Percentiles rank a stretch among this genome's conserved stretches.
Conservation (phyloP, 1,284 basidiomycete species). For the Hypsizygus ulmarius region DNA sequence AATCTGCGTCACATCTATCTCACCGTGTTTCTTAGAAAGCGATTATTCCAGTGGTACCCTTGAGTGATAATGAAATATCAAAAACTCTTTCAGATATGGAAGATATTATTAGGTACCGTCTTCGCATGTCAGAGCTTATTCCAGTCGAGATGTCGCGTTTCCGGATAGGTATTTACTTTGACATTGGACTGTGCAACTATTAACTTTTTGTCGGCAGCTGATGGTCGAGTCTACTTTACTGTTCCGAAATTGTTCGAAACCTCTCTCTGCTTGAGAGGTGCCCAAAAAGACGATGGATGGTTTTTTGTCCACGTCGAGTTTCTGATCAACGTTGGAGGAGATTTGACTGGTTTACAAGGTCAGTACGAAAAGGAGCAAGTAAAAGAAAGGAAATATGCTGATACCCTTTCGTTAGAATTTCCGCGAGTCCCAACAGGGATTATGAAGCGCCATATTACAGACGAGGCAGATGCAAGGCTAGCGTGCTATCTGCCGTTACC, state of each 20-base stretch:
- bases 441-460: slow-evolving; percentile 67
- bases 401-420: slow-evolving; percentile 49
- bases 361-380: slow-evolving; percentile 3
- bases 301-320: slow-evolving; percentile 80
- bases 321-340: slow-evolving; percentile 70
- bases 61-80: slow-evolving; percentile 65
- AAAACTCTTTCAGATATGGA: slow-evolving; percentile 73
- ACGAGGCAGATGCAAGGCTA: slow-evolving; percentile 67
- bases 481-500: slow-evolving; percentile 56
- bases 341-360: slow-evolving; percentile 71
- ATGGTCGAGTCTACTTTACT: slow-evolving; percentile 77
- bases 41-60: slow-evolving; percentile 61
- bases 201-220: slow-evolving; percentile 38
- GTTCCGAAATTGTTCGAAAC: slow-evolving; percentile 75
- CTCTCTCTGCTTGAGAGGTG: slow-evolving; percentile 71
- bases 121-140: slow-evolving; percentile 70
- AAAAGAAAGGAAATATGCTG: background rate
- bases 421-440: slow-evolving; percentile 60
- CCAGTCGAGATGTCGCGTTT: slow-evolving; percentile 76
- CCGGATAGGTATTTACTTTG: slow-evolving; percentile 50
- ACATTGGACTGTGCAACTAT: background rate
- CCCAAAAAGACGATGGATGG: slow-evolving; percentile 69
- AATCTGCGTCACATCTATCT: slow-evolving; percentile 9
- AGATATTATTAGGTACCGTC: slow-evolving; percentile 70
- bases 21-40: slow-evolving; percentile 48